Evolutionary conservation across 2,329 filamentous ascomycete genomes (phyloP), one percentile per base, ranked within the genome.

Genomic region (Xylariomycetidae sp.): DNA sequence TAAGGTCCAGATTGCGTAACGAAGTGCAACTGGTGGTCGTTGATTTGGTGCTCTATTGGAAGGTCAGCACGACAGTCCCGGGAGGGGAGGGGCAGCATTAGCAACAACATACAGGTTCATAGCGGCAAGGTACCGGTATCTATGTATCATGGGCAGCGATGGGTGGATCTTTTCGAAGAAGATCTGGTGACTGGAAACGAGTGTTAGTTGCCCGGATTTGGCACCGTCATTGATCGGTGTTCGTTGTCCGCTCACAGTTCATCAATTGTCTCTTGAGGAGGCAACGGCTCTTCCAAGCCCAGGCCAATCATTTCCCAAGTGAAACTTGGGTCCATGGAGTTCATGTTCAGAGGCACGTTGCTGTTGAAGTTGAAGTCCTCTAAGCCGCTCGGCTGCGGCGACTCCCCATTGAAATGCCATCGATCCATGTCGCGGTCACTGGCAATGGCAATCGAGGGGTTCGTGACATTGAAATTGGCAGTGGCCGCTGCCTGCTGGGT

Each of bases 1-100:
- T 50, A 88, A 65, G n/a, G 82, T 85, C 90, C 90, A 96, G 70
- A 96, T 93, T 35, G 85, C 87, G 61, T 98, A 98, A 47, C 92
- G 79, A 31, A 98, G 64, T 44, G 84, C 87, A 19, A 95, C 79
- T 0, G 90, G 87, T 2, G 92, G 90, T 17, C 90, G 78, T 65
- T 88, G 81, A 42, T 79, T 79, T 13, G 87, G 87, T n/a, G 86
- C 77, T 33, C 76, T 80, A 39, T 18, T 22, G 31, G 16, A 25
- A 27, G 10, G 15, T 14, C 18, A 9, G 8, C n/a, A n/a, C n/a
- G n/a, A n/a, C n/a, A n/a, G n/a, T n/a, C n/a, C n/a, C 16, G 6
- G 20, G 14, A 16, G 35, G 14, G 19, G 4, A 34, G 3, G 15
- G 24, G 25, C 2, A 31, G 19, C 28, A 29, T 12, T 25, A n/a